Conservation (phyloP, 805 yeast species). For the Yamadazyma phyllophila region DNA sequence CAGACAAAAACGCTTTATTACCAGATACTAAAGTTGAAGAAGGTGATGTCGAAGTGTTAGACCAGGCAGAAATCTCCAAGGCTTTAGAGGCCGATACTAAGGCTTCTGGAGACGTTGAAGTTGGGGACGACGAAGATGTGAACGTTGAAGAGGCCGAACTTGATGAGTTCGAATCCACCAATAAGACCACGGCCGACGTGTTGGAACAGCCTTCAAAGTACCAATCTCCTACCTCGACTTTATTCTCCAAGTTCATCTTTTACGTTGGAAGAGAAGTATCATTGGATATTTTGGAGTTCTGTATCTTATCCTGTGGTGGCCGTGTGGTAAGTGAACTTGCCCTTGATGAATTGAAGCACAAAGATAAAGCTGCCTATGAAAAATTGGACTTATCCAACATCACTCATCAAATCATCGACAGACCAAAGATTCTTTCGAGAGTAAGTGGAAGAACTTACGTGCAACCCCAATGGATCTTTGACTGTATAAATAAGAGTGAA, state of each 20-base stretch:
- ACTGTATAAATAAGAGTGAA: constrained; percentile 74
- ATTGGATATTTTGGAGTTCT: constrained; percentile 83
- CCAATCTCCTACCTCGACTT: constrained; percentile 57
- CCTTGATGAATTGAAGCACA: constrained; percentile 66
- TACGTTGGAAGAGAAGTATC: constrained; percentile 95
- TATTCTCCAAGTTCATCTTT: constrained; percentile 76
- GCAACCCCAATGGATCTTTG: constrained; percentile 98
- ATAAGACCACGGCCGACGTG: constrained; percentile 64
- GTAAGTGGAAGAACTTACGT: constrained; percentile 90
- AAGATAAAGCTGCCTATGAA: constrained; percentile 41
- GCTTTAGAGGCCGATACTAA: constrained; percentile 51
- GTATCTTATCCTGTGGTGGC: constrained; percentile 86
- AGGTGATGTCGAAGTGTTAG: constrained; percentile 35
- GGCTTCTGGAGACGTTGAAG: constrained; percentile 14
- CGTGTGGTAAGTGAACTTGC: constrained; percentile 81
- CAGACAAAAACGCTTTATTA: constrained; percentile 34
- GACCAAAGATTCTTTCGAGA: constrained; percentile 75
- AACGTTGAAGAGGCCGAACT: constrained; percentile 35
- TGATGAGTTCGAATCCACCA: constrained; percentile 68
- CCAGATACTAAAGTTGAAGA: constrained; percentile 27
- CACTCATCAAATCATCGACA: constrained; percentile 92
- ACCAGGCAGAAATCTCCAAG: constrained; percentile 41
- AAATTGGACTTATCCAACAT: constrained; percentile 62
- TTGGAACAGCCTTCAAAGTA: constrained; percentile 62
- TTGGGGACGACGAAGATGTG: constrained; percentile 16